Base-by-base conservation (phyloP, 331 rosid species). In the Quercus lobata region DNA sequence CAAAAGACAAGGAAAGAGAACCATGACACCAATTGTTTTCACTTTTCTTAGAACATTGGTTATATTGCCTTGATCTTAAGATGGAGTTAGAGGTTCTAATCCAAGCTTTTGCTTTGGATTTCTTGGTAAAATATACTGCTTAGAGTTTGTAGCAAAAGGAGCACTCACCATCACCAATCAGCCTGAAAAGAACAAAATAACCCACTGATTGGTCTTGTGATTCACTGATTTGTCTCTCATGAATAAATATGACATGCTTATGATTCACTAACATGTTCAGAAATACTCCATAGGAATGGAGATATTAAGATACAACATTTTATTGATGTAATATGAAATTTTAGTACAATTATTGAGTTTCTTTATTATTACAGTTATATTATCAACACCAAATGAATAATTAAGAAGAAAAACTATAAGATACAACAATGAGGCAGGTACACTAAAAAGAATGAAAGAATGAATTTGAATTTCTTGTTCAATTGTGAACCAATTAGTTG, bases 371-470 rank as follows among this genome's bases (percentile, higher is more conserved):
- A 65, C 71, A 84, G 46, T 46, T 77, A 69, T 49, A 74, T 29
- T 71, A 57, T 72, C 57, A 29, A 37, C 80, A 71, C 56, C 69
- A 84, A 60, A 72, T 15, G 63, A 76, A 76, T 73, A 24, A 19
- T 46, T 73, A 27, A 55, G 56, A 17, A 65, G 58, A 73, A 66
- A 7, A 62, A 73, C 68, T 76, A 35, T 58, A 69, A 58, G 71
- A 76, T 35, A 69, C 25, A 68, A 18, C 52, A 32, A 68, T 34
- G 17, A 41, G 18, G 30, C 24, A 35, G 57, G 61, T 60, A 58
- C 32, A 22, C 57, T 35, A 70, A 34, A 82, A 89, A 66, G 78
- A 88, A 80, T 53, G 73, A 89, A 89, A 80, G 79, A 79, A 86
- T 84, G 78, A 78, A 75, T 52, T 29, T 69, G 46, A 61, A 70